Evolutionary conservation across 208 protist genomes (phyloP).

Genomic region (Crithidia expoeki): DNA sequence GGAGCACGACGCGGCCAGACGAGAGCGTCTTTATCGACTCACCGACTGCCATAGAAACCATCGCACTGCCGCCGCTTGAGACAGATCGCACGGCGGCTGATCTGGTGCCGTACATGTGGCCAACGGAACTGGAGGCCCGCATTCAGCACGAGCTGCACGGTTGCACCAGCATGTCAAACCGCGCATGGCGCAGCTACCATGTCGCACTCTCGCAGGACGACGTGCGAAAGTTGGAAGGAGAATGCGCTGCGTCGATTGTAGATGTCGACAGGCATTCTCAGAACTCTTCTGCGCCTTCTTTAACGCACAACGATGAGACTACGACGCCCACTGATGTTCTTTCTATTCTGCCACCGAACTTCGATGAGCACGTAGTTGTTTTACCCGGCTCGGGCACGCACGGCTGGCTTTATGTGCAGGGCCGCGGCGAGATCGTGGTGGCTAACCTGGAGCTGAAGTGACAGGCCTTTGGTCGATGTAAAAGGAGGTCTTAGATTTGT

Average conservation of each 20-base stretch:
- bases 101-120: conserved; percentile 44
- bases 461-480: neutral
- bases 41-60: neutral
- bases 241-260: conserved; percentile 1
- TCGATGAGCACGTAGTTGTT: conserved; percentile 10
- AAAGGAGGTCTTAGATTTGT: neutral
- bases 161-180: neutral
- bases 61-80: conserved; percentile 8
- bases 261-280: too few relatives aligned
- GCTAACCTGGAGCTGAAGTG: conserved; percentile 9
- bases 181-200: neutral
- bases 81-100: conserved; percentile 15
- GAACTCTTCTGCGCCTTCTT: neutral
- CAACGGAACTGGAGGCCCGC: conserved; percentile 33
- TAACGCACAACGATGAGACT: neutral
- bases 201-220: conserved; percentile 14
- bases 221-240: conserved; percentile 19
- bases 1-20: conserved; percentile 8
- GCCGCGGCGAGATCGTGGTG: conserved; percentile 26
- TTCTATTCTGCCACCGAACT: neutral
- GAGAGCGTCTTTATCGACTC: conserved; percentile 1
- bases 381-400: conserved; percentile 11
- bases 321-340: neutral
- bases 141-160: conserved; percentile 57
- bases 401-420: conserved; percentile 37